phyloP scores from a whole-genome alignment of 2,329 filamentous ascomycete species.

The Diaporthe aspalathi region DNA sequence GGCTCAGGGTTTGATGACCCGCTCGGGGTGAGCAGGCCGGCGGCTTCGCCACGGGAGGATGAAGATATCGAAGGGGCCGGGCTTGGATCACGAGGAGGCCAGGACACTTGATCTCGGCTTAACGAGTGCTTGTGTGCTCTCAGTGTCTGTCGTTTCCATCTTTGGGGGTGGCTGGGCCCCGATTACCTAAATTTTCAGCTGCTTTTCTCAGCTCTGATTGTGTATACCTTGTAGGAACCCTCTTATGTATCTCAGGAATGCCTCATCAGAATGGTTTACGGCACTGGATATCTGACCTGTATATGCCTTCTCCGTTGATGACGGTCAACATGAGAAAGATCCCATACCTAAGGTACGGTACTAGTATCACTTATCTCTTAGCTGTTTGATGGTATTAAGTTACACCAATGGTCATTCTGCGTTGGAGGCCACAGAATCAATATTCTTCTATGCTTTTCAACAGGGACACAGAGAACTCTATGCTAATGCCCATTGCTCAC shows the following conservation, averaged over 20 bases:
- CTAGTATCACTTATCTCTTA: no score
- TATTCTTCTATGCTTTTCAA: no score
- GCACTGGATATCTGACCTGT: background rate
- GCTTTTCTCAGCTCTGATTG: background rate
- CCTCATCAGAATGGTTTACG: background rate
- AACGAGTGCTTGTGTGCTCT: background rate
- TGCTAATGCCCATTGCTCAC: no score
- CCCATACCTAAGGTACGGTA: no score
- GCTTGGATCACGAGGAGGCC: background rate
- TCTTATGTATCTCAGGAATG: background rate
- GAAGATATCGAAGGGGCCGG: background rate
- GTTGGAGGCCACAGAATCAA: no score
- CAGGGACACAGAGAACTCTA: no score
- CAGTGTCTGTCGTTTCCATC: background rate
- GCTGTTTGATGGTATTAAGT: no score
- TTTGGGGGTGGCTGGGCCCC: background rate
- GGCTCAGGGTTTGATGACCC: conserved; percentile 28
- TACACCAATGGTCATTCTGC: no score
- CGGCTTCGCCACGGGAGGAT: no score
- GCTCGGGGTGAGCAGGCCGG: conserved; percentile 28
- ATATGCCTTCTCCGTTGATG: background rate
- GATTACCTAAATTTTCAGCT: background rate
- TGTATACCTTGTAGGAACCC: background rate
- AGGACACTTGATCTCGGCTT: background rate
- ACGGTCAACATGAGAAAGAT: no score